phyloP scores from a whole-genome alignment of 2,329 filamentous ascomycete genomes.

The Tolypocladium tropicale region DNA sequence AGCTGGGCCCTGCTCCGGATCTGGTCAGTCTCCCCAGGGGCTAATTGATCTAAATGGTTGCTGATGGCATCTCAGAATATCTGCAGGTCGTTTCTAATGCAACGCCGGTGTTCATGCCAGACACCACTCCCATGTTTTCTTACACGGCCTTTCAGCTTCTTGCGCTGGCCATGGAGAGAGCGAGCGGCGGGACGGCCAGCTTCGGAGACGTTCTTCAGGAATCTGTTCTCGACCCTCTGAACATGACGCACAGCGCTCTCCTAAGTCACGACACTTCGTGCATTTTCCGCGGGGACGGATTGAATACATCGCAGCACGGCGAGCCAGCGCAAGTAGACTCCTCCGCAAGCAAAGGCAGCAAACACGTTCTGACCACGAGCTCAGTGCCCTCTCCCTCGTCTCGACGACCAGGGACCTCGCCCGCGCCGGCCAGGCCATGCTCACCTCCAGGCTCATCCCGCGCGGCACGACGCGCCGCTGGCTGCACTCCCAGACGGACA shows the following conservation, averaged over 20 bases:
- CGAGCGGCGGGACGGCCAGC: too few species aligned
- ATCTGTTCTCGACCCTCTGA: background rate
- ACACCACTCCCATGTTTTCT: too few species aligned
- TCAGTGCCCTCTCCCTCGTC: background rate
- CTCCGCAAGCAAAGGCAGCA: background rate
- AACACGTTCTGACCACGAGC: background rate
- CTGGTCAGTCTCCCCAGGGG: too few species aligned
- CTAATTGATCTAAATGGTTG: too few species aligned
- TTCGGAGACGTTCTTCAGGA: background rate
- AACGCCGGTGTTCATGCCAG: too few species aligned
- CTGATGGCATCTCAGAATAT: too few species aligned
- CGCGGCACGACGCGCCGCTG: background rate
- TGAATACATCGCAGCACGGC: background rate
- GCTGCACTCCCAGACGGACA: background rate
- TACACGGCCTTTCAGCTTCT: too few species aligned
- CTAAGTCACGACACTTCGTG: too few species aligned
- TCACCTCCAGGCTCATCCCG: background rate
- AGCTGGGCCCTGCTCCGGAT: too few species aligned
- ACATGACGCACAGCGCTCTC: too few species aligned
- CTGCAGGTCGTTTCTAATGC: too few species aligned
- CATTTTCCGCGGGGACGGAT: background rate
- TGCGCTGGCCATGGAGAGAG: background rate
- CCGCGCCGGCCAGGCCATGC: background rate
- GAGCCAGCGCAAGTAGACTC: background rate
- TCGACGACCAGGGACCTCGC: background rate